Percentiles rank a stretch among this genome's conserved stretches.
Evolutionary conservation across 2,329 filamentous ascomycete species (phyloP).

Genomic region (Trichoderma guizhouense): DNA sequence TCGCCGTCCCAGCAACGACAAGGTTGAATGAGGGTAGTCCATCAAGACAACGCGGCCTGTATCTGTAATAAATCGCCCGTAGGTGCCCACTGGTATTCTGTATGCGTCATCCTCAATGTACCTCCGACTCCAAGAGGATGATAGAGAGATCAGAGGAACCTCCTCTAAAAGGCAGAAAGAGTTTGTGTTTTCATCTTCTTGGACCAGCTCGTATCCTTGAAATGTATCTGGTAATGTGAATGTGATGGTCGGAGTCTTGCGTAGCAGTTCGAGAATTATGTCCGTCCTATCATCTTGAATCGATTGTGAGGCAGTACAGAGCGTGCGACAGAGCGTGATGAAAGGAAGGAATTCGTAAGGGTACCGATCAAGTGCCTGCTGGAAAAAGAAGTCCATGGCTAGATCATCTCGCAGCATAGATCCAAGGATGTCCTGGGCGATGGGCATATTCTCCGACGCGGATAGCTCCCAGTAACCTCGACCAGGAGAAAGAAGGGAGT

Average conservation of each 20-base stretch:
- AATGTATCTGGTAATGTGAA: constrained; percentile 71
- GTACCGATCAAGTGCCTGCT: constrained; percentile 71
- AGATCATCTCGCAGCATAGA: constrained; percentile 36
- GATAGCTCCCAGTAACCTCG: constrained; percentile 53
- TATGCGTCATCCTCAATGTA: constrained; percentile 51
- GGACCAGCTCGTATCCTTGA: constrained; percentile 69
- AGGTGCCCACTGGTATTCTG: constrained; percentile 61
- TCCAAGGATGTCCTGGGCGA: constrained; percentile 34
- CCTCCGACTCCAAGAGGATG: constrained; percentile 43
- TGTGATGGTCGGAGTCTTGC: constrained; percentile 70
- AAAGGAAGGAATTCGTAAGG: constrained; percentile 84
- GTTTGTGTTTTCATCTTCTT: constrained; percentile 84
- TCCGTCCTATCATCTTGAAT: constrained; percentile 40
- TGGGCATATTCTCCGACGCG: constrained; percentile 31
- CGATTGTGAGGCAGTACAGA: constrained; percentile 43
- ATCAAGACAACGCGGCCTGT: constrained; percentile 71
- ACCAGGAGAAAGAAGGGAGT: constrained; percentile 60
- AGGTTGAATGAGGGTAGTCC: constrained; percentile 74
- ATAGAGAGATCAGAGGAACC: constrained; percentile 59
- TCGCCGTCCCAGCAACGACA: constrained; percentile 75
- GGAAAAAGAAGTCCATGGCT: constrained; percentile 59
- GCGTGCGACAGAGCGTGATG: constrained; percentile 64
- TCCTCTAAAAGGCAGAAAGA: constrained; percentile 65
- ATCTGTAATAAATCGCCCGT: constrained; percentile 72
- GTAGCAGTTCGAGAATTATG: constrained; percentile 60